Conservation (phyloP, 371 early-diverging fungal species). For the Chytridiales sp. region DNA sequence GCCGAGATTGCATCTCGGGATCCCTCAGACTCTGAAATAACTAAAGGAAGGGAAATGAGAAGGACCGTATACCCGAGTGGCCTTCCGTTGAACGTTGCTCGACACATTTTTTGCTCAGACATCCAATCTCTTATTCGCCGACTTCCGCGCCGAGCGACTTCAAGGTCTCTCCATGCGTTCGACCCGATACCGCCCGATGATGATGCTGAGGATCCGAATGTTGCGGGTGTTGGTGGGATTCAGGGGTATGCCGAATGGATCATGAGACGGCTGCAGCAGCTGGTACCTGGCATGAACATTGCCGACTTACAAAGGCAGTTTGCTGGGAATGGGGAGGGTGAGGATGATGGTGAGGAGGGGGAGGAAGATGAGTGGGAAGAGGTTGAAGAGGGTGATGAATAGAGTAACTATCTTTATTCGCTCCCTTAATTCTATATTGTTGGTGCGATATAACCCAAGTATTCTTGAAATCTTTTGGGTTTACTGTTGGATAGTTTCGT, state of each 20-base stretch:
- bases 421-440: too few species aligned
- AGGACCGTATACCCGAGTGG: slow-evolving; percentile 10
- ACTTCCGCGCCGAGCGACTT: slow-evolving; percentile 13
- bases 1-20: neutral
- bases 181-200: slow-evolving; percentile 26
- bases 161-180: slow-evolving; percentile 19
- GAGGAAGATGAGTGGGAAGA: neutral
- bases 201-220: slow-evolving; percentile 9
- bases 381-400: neutral
- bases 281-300: neutral
- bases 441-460: too few species aligned
- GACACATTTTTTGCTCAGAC: slow-evolving; percentile 63
- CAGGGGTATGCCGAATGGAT: slow-evolving; percentile 6
- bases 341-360: slow-evolving; percentile 8
- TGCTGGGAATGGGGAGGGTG: slow-evolving; percentile 1
- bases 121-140: slow-evolving; percentile 1
- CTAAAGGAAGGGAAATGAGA: slow-evolving; percentile 2
- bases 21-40: neutral
- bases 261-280: slow-evolving; percentile 3
- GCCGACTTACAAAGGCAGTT: neutral
- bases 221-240: slow-evolving; percentile 1
- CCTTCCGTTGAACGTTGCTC: slow-evolving; percentile 62
- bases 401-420: too few species aligned
- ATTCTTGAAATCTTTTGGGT: too few species aligned
- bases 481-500: too few species aligned